Conservation (phyloP, 768 basidiomycete species). For the Hysterangium stoloniferum region DNA sequence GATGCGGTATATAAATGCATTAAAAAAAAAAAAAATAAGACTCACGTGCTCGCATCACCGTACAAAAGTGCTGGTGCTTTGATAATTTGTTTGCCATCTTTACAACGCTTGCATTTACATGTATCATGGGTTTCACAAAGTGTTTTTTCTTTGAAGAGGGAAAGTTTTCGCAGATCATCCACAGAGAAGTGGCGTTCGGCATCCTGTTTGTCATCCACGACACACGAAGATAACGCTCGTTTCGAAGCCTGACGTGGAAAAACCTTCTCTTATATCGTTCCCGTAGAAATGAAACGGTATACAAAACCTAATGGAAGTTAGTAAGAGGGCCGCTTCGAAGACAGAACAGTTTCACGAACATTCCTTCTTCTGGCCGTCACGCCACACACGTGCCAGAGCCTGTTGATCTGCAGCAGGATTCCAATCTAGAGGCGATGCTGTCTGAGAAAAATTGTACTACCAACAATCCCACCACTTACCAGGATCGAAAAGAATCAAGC, state of each 20-base stretch:
- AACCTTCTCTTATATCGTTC: conserved; percentile 98
- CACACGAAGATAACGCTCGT: conserved; percentile 94
- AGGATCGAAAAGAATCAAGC: conserved; percentile 92
- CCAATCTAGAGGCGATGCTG: conserved; percentile 59
- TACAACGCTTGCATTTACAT: conserved; percentile 93
- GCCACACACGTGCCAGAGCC: conserved; percentile 96
- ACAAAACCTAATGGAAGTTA: conserved; percentile 65
- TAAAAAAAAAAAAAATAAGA: no score
- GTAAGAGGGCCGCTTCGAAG: not conserved
- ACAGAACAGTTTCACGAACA: conserved; percentile 43
- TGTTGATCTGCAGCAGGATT: conserved; percentile 98
- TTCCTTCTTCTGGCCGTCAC: conserved; percentile 99
- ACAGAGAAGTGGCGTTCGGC: conserved; percentile 91
- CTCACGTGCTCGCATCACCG: conserved; percentile 96
- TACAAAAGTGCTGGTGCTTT: conserved; percentile 86
- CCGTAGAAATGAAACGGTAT: conserved; percentile 95
- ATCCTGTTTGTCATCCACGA: conserved; percentile 95
- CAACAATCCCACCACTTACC: conserved; percentile 41
- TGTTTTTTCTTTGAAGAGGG: conserved; percentile 82
- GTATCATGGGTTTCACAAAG: conserved; percentile 94
- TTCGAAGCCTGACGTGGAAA: conserved; percentile 97
- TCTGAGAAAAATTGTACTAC: not conserved
- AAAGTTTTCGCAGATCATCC: conserved; percentile 83
- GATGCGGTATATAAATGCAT: no score
- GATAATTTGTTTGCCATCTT: conserved; percentile 71